phyloP scores from a whole-genome alignment of 176 grass and related monocot genomes.

The Oryza glumipatula region DNA sequence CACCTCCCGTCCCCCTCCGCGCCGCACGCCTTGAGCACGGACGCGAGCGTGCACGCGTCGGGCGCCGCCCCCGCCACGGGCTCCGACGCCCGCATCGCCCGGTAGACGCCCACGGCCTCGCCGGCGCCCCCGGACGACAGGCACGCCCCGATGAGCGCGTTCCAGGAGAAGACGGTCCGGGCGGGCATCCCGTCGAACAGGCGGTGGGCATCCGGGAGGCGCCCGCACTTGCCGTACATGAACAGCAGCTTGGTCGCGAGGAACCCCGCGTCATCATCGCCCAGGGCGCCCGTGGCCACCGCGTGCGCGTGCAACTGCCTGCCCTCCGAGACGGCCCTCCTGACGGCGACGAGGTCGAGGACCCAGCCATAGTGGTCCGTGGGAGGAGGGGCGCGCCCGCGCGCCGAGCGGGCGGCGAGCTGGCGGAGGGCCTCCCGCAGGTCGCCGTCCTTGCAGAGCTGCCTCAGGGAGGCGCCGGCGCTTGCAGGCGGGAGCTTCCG shows the following conservation, averaged over 20 bases:
- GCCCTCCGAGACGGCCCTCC: conserved; percentile 51
- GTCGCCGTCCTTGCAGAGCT: conserved; percentile 68
- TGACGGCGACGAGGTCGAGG: conserved; percentile 69
- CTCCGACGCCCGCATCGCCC: conserved; percentile 42
- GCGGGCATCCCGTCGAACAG: conserved; percentile 77
- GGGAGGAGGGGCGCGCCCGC: conserved; percentile 37
- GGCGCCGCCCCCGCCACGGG: conserved; percentile 43
- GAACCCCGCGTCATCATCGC: conserved; percentile 48
- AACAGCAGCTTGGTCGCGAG: conserved; percentile 80
- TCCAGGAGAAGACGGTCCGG: conserved; percentile 86
- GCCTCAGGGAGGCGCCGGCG: conserved; percentile 29
- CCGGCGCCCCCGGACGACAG: conserved; percentile 37
- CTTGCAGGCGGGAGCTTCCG: not conserved
- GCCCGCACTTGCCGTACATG: conserved; percentile 84
- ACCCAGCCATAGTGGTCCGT: conserved; percentile 65
- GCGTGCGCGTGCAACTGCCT: conserved; percentile 70
- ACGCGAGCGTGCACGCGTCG: conserved; percentile 81
- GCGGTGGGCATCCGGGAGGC: conserved; percentile 48
- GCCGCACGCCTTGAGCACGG: conserved; percentile 76
- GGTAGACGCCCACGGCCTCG: conserved; percentile 51
- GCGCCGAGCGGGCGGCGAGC: conserved; percentile 36
- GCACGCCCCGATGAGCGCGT: conserved; percentile 81
- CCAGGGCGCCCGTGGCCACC: conserved; percentile 39
- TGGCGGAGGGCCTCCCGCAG: conserved; percentile 55
- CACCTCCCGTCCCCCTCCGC: conserved; percentile 33